Evolutionary conservation across 2,329 filamentous ascomycete genomes (phyloP), one percentile per base, ranked within the genome.

Genomic region (Sporothrix curviconia): DNA sequence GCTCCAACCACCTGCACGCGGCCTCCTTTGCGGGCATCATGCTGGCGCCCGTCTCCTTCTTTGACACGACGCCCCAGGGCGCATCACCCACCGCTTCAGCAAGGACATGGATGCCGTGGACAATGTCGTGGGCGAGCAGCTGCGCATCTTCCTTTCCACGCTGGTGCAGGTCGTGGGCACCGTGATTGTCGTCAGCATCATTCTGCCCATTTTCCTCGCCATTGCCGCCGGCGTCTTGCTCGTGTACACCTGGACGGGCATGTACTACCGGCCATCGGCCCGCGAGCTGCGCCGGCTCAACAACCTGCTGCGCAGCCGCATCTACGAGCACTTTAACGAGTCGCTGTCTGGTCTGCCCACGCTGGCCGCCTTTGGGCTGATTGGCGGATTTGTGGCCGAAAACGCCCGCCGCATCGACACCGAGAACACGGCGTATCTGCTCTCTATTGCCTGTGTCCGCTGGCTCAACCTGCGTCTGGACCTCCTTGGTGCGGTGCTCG

Each of bases 271-370:
- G 47, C 86, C 86, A 64, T 88, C 92, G 0, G 96, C 94, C 9
- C 84, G 92, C 63, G 92, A 97, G 68, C 79, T 99, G 56, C 97
- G 97, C 76, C 85, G 94, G 50, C 76, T 99, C 9, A 94, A 99
- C 70, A 95, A 92, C 8, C 85, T 97, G 1, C 89, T 96, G 69
- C 82, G 92, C 67, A 97, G 92, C 70, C 94, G 94, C 1, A 77
- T 99, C 7, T 97, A 96, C 74, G 92, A 97, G 71, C 92, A 97
- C 64, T 97, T 99, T 64, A 92, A 92, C 61, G 94, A 99, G 74
- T 96, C 94, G 0, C 74, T 99, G 19, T 90, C 85, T 49, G 94
- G 94, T 28, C 92, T 97, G 71, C 95, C 92, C 2, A 99, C 94
- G 0, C 97, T 99, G 64, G 86, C 94, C 67, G 94, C 94, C 1